phyloP scores from a whole-genome alignment of 257 asterid species.

The Pogostemon cablin region DNA sequence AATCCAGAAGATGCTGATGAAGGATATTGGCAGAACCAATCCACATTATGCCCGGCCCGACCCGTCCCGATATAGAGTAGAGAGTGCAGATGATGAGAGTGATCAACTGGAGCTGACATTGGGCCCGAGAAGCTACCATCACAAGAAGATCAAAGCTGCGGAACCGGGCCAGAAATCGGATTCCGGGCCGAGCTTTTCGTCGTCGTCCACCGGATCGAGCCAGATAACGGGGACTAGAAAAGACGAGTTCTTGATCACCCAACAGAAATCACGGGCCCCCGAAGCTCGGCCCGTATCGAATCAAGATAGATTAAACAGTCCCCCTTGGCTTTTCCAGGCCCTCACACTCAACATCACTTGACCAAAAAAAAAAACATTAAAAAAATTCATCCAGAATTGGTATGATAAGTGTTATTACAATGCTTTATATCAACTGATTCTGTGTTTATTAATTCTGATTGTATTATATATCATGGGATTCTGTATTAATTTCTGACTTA shows the following conservation, averaged over 20 bases:
- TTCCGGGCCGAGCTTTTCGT: slow-evolving; percentile 63
- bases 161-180: slow-evolving; percentile 40
- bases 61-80: slow-evolving; percentile 13
- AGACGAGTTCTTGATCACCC: slow-evolving; percentile 29
- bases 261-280: slow-evolving; percentile 55
- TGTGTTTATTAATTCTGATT: slow-evolving; percentile 34
- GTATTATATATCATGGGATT: slow-evolving; percentile 8
- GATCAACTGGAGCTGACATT: slow-evolving; percentile 82
- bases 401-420: neutral
- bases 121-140: slow-evolving; percentile 56
- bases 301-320: slow-evolving; percentile 58
- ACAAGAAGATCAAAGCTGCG: slow-evolving; percentile 39
- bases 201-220: slow-evolving; percentile 66
- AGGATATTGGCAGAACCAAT: slow-evolving; percentile 33
- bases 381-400: neutral
- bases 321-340: slow-evolving; percentile 85
- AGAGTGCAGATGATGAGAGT: slow-evolving; percentile 44
- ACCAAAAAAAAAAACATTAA: neutral
- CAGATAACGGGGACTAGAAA: slow-evolving; percentile 41
- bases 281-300: slow-evolving; percentile 35
- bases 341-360: slow-evolving; percentile 68
- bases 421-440: slow-evolving; percentile 31
- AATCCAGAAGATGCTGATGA: slow-evolving; percentile 80
- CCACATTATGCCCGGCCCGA: slow-evolving; percentile 32
- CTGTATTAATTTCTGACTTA: neutral